These are phyloP conservation scores for Pinus tabuliformis DNA, from an alignment of 75 land plant genomes.

Conservation along the genomic window DNA sequence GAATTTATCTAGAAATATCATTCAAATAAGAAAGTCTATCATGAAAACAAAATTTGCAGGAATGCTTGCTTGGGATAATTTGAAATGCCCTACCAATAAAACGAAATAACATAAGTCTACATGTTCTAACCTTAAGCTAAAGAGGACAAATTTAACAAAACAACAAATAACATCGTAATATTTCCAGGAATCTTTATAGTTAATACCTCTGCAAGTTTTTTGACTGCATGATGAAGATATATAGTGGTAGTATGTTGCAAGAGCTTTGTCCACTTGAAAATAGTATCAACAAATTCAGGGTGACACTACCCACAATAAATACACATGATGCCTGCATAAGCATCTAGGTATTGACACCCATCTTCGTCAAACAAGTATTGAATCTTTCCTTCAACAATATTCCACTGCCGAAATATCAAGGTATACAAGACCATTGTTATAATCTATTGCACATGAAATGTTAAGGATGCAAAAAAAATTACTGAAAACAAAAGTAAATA, in stretches of 20 bases:
- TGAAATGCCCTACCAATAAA: background rate
- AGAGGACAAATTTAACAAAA: background rate
- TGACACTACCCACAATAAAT: slow-evolving; percentile 84
- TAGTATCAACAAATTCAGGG: slow-evolving; percentile 80
- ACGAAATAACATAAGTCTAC: background rate
- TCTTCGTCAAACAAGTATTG: slow-evolving; percentile 89
- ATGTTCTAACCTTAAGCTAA: background rate
- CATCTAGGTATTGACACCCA: slow-evolving; percentile 87
- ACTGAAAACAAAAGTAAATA: background rate
- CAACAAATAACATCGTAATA: slow-evolving; percentile 55
- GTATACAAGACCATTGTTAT: background rate
- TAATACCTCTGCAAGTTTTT: slow-evolving; percentile 93
- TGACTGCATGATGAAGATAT: slow-evolving; percentile 76
- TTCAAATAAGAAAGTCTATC: background rate
- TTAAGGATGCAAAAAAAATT: background rate
- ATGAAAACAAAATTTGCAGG: background rate
- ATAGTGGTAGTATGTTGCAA: slow-evolving; percentile 85
- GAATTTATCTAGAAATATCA: background rate
- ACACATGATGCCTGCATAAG: slow-evolving; percentile 88
- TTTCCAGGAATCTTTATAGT: slow-evolving; percentile 82
- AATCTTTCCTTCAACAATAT: slow-evolving; percentile 91
- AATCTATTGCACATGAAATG: background rate
- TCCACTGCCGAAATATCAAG: slow-evolving; percentile 24
- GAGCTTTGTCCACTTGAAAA: slow-evolving; percentile 60
- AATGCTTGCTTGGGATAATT: background rate